Evolutionary conservation across 257 asterid genomes (phyloP), one percentile per base, ranked within the genome.

Genomic region (Nicotiana otophora): DNA sequence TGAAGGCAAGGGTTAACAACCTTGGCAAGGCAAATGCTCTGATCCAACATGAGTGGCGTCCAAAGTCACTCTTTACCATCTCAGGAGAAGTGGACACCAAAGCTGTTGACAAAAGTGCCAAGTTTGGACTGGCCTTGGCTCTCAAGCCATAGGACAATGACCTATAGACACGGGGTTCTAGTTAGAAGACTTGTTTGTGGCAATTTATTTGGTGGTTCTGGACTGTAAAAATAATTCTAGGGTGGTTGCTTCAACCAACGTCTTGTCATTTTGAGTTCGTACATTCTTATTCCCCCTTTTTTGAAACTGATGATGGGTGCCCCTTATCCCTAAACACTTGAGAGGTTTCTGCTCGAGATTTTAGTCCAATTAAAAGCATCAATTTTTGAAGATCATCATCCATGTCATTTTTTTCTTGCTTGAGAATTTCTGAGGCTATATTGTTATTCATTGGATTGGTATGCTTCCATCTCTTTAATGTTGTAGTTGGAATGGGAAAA

Each of bases 81-180:
- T 75, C 80, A 51, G 80, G 80, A 26, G 80, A 75, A 54, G 80
- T 75, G 80, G 63, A 75, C 42, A 51, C 80, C 28, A 75, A 75
- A 16, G 39, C 63, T 75, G 80, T 75, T 51, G 80, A 75, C 46
- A 75, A 28, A 75, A 75, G 63, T 51, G 46, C 80, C 10, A 75
- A 75, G 14, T 75, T 75, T 75, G 80, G 63, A 51, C 80, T 75
- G 60, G 80, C 80, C 80, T 75, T 75, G 80, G 80, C 62, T 75
- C 62, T 75, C 34, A 51, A 51, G 79, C 62, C 80, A 15, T 74
- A 74, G 79, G 61, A 46, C 23, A 39, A 69, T 69, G 19, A 39
- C 55, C 33, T 10, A n/a, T 69, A 39, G 34, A 11, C 79, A 74
- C 46, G 78, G 15, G 36, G 7, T 15, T 55, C 62, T 48, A 51